phyloP scores from a whole-genome alignment of 2,329 filamentous ascomycete genomes.

The Talaromyces sp. region DNA sequence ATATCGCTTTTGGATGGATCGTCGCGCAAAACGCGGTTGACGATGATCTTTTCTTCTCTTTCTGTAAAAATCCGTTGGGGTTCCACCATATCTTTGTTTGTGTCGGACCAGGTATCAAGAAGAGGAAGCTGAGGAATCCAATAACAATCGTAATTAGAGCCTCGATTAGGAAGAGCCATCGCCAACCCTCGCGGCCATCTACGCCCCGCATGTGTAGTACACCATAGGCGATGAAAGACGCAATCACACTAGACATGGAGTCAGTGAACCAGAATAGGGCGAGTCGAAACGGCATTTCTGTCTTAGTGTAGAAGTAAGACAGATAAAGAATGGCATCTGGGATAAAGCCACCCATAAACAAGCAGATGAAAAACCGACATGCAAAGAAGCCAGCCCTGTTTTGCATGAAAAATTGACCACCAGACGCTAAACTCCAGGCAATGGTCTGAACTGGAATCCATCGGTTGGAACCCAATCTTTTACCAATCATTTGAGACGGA shows the following conservation, averaged over 20 bases:
- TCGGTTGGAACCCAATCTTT: constrained; percentile 57
- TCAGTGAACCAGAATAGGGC: constrained; percentile 49
- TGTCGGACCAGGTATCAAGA: constrained; percentile 39
- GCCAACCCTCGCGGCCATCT: constrained; percentile 43
- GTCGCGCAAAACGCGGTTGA: constrained; percentile 58
- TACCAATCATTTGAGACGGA: constrained; percentile 60
- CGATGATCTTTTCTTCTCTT: constrained; percentile 64
- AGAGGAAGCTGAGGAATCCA: constrained; percentile 45
- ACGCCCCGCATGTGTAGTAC: constrained; percentile 40
- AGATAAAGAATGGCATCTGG: constrained; percentile 66
- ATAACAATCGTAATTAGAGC: constrained; percentile 43
- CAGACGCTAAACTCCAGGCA: constrained; percentile 36
- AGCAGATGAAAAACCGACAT: constrained; percentile 52
- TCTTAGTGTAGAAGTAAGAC: constrained; percentile 65
- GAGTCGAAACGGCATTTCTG: constrained; percentile 24
- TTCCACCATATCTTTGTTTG: constrained; percentile 58
- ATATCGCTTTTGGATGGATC: constrained; percentile 56
- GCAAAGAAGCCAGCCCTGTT: constrained; percentile 18
- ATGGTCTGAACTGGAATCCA: constrained; percentile 43
- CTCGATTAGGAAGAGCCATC: constrained; percentile 55
- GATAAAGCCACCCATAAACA: constrained; percentile 66
- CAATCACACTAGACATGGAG: constrained; percentile 44
- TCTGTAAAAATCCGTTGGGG: constrained; percentile 47
- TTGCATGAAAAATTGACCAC: constrained; percentile 22
- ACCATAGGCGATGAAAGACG: constrained; percentile 41